A percentile compares a stretch with the other conserved stretches of the same genome.
phyloP scores from a whole-genome alignment of 192 early-diverging fungal species.

The Ramicandelaber brevisporus region DNA sequence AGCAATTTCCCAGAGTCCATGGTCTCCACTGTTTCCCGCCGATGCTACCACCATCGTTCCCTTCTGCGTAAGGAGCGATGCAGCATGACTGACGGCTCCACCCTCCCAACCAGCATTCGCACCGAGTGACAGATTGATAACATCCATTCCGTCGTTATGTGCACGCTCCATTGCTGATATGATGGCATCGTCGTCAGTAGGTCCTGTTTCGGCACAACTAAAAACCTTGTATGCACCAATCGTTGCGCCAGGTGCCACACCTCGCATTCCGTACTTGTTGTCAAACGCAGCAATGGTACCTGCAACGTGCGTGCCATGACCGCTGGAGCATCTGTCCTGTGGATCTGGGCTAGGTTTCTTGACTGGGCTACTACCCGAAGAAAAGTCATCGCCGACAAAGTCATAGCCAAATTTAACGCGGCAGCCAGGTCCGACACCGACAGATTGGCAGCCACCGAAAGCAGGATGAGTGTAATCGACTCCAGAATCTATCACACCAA shows the following conservation, averaged over 20 bases:
- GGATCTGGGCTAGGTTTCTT: slow-evolving; percentile 18
- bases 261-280: slow-evolving; percentile 1
- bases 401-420: slow-evolving; percentile 5
- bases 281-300: slow-evolving; percentile 20
- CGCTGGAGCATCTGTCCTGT: slow-evolving; percentile 8
- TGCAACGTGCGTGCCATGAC: slow-evolving; percentile 23
- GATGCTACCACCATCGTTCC: not conserved
- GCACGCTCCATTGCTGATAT: not conserved
- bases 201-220: not conserved
- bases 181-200: not conserved
- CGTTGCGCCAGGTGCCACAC: slow-evolving; percentile 2
- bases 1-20: not conserved
- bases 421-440: slow-evolving; percentile 11
- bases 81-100: not conserved
- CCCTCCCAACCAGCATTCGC: slow-evolving; percentile 1
- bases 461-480: slow-evolving; percentile 24
- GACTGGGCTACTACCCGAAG: too few species aligned
- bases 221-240: slow-evolving; percentile 2
- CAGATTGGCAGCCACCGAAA: slow-evolving; percentile 15
- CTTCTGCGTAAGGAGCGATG: not conserved
- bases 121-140: slow-evolving; percentile 3
- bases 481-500: slow-evolving; percentile 22
- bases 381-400: not conserved
- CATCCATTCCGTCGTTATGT: slow-evolving; percentile 2
- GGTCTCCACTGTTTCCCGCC: slow-evolving; percentile 1